Base-by-base conservation (phyloP, 176 grass and related monocot species). In the Carex kokanica region DNA sequence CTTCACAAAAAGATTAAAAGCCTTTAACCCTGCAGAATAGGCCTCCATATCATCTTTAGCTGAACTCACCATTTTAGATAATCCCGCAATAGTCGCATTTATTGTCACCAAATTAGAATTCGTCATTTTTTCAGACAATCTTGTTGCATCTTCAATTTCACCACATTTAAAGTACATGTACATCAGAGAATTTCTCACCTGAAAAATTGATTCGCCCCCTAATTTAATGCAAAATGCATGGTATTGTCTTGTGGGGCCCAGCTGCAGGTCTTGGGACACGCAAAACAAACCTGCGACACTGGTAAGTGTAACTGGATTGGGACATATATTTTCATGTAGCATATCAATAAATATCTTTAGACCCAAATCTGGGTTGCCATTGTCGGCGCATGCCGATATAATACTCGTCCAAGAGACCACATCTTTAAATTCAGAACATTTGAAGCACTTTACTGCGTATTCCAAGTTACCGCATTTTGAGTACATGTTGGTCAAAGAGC, bases 321-420 rank as follows among this genome's bases (percentile, higher is more conserved):
- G 94, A 74, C 74, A 80, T 43, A 87, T 83, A 63, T 84, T 75
- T 74, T 90, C 89, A 56, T 77, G 74, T 68, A 97, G 91, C 94
- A 97, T 97, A 24, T 88, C 54, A 0, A 87, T 54, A 56, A 97
- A 94, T 54, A 97, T 53, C 11, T 24, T 83, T 64, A 97, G 8
- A 21, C 94, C 94, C 86, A 90, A 84, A 18, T 90, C 87, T 7
- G 85, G 17, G 4, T 92, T 86, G 32, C 87, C 91, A 29, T 87
- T 89, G 61, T 97, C 88, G 6, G 86, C 91, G 20, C 90, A 97
- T 41, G 90, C 84, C 8, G 94, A 97, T 83, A 97, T 89, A 74
- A 93, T 78, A 0, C 89, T 81, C 4, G 91, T 97, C 94, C 94
- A 97, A 0, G 94, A 91, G 68, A 94, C 89, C 34, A 97, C 89